Base-by-base conservation (phyloP, 345 rosid genomes). In the Rubroshorea leprosula region DNA sequence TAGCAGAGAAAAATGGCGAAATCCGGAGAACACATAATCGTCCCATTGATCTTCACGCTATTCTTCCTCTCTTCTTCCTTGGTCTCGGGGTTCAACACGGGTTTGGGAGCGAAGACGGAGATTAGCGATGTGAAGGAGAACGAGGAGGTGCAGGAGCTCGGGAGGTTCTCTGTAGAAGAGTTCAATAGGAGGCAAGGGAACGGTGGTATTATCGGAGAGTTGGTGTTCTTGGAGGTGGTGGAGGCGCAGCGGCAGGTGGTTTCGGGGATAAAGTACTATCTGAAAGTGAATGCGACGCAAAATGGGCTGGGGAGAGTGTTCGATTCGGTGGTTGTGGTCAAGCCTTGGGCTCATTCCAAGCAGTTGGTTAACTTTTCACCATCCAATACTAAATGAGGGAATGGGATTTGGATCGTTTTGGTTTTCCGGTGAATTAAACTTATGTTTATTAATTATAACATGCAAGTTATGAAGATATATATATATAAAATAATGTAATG, bases 241-340 rank as follows among this genome's bases (percentile, higher is more conserved):
- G 82, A 72, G 52, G 98, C 95, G 1, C 56, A 86, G 64, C 61
- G 50, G 65, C 97, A 86, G 76, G 89, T 92, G 64, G 94, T 89
- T 25, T 67, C 94, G 0, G 95, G 96, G 38, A 46, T 74, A 19
- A 84, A 80, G 57, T 92, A 86, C 66, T 77, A 73, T 63, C 74
- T 92, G 57, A 80, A 66, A 70, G 75, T 92, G 23, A 74, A 77
- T 64, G 85, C 73, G 15, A 57, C 46, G 25, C 55, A 45, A 29
- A 63, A 58, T 13, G 83, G 83, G 17, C 27, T 66, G 5, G 61
- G 11, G 14, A 66, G 20, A 64, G 46, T 65, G 54, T 87, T 83
- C 55, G 79, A 85, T 50, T 83, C 93, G 0, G 75, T 73, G 7
- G 78, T 90, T n/a, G 79, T 85, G 49, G 77, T 83, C 11, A 72